Evolutionary conservation across 306 rosid genomes (phyloP), one percentile per base, ranked within the genome.

Genomic region (Prunus mira): DNA sequence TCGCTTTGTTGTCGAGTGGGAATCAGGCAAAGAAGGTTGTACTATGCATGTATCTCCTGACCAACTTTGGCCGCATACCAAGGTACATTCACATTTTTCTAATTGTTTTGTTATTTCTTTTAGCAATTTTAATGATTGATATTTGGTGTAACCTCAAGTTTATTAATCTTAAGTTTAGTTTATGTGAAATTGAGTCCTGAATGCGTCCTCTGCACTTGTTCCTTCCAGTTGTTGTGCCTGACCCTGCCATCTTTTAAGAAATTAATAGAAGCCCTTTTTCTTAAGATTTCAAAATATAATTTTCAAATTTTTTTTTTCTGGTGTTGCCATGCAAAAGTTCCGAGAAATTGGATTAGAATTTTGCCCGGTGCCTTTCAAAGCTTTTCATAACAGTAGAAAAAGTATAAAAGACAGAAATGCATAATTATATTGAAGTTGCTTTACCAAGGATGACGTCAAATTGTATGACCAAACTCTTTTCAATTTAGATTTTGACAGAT

Each of bases 11-110:
- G 99, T 96, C 30, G 99, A 96, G 84, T 96, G 99, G 99, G 97
- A 93, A 85, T 91, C 98, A 18, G 88, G 97, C 66, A 93, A 89
- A 81, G 98, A 96, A 82, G 99, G 99, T 84, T 96, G 99, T 86
- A 93, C 99, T 6, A 93, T 96, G 97, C 99, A 96, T 69, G 97
- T 96, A 61, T 91, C 98, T 77, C 98, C 99, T 0, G 99, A 96
- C 81, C 98, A 96, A 75, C 97, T 96, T 78, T 96, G 99, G 99
- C 99, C 99, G 68, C 99, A 96, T 79, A 96, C 99, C 38, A 96
- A 89, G 99, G 99, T 96, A 74, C 63, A 81, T 83, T 69, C 38
- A 19, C 69, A 66, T 66, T 72, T 69, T 69, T 58, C 68, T 28
- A 41, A 64, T 73, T 65, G 70, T 65, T 73, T 65, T 20, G 56